These are phyloP conservation scores for Diutina rugosa DNA, from an alignment of 1,139 yeast species.

Conservation along the genomic window DNA sequence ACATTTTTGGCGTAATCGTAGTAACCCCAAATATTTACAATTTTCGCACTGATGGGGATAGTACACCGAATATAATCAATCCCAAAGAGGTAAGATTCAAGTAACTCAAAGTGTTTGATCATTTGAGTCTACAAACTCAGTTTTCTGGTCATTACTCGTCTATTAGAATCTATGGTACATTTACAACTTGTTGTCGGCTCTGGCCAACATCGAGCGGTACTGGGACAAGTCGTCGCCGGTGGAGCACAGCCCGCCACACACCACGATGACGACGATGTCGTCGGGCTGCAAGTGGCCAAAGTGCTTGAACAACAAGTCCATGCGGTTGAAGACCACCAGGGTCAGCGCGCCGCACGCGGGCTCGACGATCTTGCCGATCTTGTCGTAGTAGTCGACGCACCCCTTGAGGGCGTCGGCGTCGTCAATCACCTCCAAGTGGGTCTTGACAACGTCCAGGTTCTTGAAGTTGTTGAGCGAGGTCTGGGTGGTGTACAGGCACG, in stretches of 20 bases:
- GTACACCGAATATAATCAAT: no score
- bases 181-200: not conserved
- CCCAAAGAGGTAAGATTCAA: no score
- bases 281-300: conserved; percentile 22
- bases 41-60: no score
- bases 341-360: conserved; percentile 33
- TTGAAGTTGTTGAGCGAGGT: conserved; percentile 13
- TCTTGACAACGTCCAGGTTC: conserved; percentile 10
- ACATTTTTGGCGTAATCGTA: no score
- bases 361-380: conserved; percentile 17
- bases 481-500: conserved; percentile 23
- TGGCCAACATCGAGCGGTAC: conserved; percentile 4
- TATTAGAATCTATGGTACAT: not conserved
- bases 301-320: conserved; percentile 16
- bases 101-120: no score
- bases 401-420: conserved; percentile 24
- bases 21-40: no score
- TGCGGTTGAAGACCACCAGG: conserved; percentile 26
- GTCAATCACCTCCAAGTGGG: conserved; percentile 16
- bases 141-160: not conserved
- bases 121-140: no score
- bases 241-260: conserved; percentile 48
- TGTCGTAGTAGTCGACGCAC: conserved; percentile 14
- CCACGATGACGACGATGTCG: conserved; percentile 44
- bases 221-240: conserved; percentile 4